Base-by-base conservation (phyloP, 2,329 filamentous ascomycete species). In the Xylaria sp. region DNA sequence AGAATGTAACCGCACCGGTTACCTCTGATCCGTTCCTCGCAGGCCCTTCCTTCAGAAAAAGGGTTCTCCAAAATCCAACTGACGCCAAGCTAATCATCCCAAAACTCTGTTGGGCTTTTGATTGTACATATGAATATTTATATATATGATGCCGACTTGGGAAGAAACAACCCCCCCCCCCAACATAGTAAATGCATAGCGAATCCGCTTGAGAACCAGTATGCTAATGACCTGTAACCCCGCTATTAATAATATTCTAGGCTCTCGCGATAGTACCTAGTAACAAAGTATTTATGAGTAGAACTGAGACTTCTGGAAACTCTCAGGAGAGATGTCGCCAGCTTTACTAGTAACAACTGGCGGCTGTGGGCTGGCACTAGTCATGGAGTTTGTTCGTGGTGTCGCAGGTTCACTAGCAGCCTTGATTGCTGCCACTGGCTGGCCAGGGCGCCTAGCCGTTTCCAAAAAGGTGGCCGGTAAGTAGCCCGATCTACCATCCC, bases 381-480 rank as follows among this genome's bases (percentile, higher is more conserved):
- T 84, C 60, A 85, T 67, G 2, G 83, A 83, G 70, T 80, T 85
- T 55, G 80, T 75, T 33, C 83, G 74, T 67, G 79, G 81, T 62
- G 72, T 78, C 21, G 66, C 50, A 31, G 72, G 65, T 25, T 84
- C 82, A 69, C 79, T 80, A 11, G 81, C 70, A 9, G 79, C 77
- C 75, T 84, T 83, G 72, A 87, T 84, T 51, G 82, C 80, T 66
- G 84, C 83, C 11, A 84, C 73, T 6, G 80, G 76, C 60, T 81
- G 79, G 21, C 80, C 81, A 0, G 86, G 83, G 53, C 83, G 80
- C 71, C 83, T 82, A 25, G 87, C 81, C 51, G 95, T 85, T 78
- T 97, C 92, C 28, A 99, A 84, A 73, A 97, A 99, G 1, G 93
- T 94, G 1, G 90, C 88, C 2, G 96, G 95, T 5, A 99, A 84